phyloP scores from a whole-genome alignment of 257 asterid species.

The Salvia splendens region DNA sequence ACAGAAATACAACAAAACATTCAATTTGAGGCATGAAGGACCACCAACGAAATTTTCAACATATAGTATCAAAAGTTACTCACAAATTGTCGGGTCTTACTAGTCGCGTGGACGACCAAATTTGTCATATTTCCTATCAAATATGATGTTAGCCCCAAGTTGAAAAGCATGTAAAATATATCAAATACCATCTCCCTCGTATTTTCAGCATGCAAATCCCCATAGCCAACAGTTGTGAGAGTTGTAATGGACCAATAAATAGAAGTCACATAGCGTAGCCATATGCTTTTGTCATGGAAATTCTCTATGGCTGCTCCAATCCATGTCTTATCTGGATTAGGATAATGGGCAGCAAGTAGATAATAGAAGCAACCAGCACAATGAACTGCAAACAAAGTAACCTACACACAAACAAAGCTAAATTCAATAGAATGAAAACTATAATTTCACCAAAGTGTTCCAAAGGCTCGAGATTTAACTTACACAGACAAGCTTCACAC shows the following conservation, averaged over 20 bases:
- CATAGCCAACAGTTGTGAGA: slow-evolving; percentile 61
- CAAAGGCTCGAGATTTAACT: slow-evolving; percentile 24
- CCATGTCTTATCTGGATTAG: slow-evolving; percentile 45
- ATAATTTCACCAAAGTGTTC: no score
- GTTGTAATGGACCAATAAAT: slow-evolving; percentile 63
- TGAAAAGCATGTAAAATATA: slow-evolving; percentile 51
- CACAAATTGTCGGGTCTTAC: slow-evolving; percentile 54
- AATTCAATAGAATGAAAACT: background rate
- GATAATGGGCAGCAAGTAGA: slow-evolving; percentile 55
- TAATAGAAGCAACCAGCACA: slow-evolving; percentile 90
- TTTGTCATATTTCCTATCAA: slow-evolving; percentile 65
- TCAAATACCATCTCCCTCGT: slow-evolving; percentile 51
- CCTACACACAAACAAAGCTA: slow-evolving; percentile 36
- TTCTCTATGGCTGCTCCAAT: slow-evolving; percentile 36
- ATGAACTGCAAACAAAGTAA: slow-evolving; percentile 61
- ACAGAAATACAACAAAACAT: no score
- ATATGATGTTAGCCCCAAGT: slow-evolving; percentile 54
- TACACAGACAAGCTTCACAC: slow-evolving; percentile 57
- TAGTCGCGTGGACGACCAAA: slow-evolving; percentile 61
- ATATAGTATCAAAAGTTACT: slow-evolving; percentile 26
- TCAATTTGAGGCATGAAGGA: no score
- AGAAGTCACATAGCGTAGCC: slow-evolving; percentile 51
- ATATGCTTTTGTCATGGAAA: slow-evolving; percentile 40
- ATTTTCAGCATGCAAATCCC: slow-evolving; percentile 55
- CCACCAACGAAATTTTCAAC: no score